Evolutionary conservation across 164 flowering plant species (phyloP).

Genomic region (Umbellularia californica): DNA sequence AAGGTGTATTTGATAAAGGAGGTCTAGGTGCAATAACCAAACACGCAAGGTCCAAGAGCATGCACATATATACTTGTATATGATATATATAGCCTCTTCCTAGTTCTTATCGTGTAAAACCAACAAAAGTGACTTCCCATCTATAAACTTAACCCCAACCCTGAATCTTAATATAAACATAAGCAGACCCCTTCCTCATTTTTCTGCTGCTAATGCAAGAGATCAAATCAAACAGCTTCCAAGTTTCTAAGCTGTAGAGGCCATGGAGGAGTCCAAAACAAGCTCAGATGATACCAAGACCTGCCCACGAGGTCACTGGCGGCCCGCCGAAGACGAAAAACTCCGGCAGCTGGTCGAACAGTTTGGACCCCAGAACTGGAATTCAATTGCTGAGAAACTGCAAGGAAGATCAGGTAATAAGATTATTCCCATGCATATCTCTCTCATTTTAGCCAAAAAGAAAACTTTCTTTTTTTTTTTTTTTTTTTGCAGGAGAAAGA

Average conservation of each 20-base stretch:
- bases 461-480: no score
- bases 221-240: not conserved
- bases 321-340: constrained; percentile 79
- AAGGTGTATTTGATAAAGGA: constrained; percentile 20
- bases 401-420: constrained; percentile 76
- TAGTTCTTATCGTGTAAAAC: constrained; percentile 50
- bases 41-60: constrained; percentile 19
- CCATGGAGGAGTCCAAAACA: constrained; percentile 43
- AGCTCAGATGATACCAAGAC: constrained; percentile 29
- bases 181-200: constrained; percentile 26
- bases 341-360: constrained; percentile 64
- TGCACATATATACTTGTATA: not conserved
- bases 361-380: constrained; percentile 85
- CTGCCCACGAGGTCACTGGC: constrained; percentile 85
- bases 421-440: not conserved
- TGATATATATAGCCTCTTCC: constrained; percentile 6
- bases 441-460: not conserved
- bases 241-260: not conserved
- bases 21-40: constrained; percentile 22
- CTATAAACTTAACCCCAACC: constrained; percentile 42
- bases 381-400: constrained; percentile 73
- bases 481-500: no score
- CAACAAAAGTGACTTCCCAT: constrained; percentile 79
- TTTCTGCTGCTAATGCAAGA: constrained; percentile 8
- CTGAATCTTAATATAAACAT: constrained; percentile 11